Evolutionary conservation across 768 basidiomycete species (phyloP).

Genomic region (Leccinum subgranulosum): DNA sequence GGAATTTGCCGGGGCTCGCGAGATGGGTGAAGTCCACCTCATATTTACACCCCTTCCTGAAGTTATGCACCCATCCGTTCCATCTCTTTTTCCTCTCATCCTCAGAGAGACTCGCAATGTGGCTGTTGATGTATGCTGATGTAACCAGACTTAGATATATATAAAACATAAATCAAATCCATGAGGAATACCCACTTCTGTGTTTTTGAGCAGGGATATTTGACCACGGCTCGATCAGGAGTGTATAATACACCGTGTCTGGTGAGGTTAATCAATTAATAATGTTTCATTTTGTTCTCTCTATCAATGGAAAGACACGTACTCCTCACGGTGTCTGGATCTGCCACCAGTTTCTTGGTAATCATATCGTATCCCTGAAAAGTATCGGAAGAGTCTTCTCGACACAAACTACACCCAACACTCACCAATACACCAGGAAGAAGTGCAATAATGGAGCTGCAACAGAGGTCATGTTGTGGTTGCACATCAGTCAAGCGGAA

Average conservation of each 20-base stretch:
- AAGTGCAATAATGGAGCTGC: not conserved
- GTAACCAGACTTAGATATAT: not conserved
- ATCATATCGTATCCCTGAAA: constrained; percentile 1
- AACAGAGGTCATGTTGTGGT: not conserved
- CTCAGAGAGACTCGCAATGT: not conserved
- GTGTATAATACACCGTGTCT: not conserved
- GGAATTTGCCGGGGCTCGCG: not conserved
- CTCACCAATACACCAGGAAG: constrained; percentile 8
- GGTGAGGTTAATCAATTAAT: not conserved
- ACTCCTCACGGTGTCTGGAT: constrained; percentile 3
- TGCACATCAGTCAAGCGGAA: not conserved
- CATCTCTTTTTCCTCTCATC: not conserved
- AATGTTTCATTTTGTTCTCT: too few species aligned
- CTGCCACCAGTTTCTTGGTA: not conserved
- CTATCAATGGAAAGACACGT: not conserved
- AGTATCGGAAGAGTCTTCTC: not conserved
- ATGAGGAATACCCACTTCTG: not conserved
- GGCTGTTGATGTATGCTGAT: constrained; percentile 1
- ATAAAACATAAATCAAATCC: not conserved
- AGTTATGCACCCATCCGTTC: not conserved
- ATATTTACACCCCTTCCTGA: not conserved
- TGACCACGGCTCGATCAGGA: not conserved
- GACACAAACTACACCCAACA: not conserved
- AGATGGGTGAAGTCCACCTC: not conserved
- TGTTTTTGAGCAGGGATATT: not conserved